Base-by-base conservation (phyloP, 2,329 filamentous ascomycete species). In the Blastomyces emzantsi region DNA sequence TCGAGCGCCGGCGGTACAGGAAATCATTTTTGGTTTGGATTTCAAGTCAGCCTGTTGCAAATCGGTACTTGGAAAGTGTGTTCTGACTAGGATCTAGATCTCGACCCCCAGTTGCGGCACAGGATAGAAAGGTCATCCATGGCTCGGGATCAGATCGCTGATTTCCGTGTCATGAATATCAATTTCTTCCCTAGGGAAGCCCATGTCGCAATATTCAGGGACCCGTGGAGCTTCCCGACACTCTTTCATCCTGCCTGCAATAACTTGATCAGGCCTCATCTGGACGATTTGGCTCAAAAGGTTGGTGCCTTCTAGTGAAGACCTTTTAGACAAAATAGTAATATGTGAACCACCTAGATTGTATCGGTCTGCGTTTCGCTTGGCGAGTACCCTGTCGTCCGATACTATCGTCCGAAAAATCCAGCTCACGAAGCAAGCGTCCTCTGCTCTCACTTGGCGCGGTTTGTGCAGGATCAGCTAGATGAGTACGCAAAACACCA, bases 171-270 rank as follows among this genome's bases (percentile, higher is more conserved):
- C 4, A 80, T 97, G 63, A 90, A 92, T 62, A 85, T 96, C 73
- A 90, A 97, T 75, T 99, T 88, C 75, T 93, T 87, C 73, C 92
- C 94, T 6, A 86, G 91, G 71, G 94, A 99, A 78, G 94, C 92
- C 7, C 90, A 95, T 70, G 79, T 99, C 51, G 82, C 97, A 70
- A 96, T 91, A 0, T 97, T 99, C 71, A 83, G 90, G 72, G 93
- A 99, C 73, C 93, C 94, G 0, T 96, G 89, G 87, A 97, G 93
- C 77, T 99, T 99, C 72, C 92, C 92, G 0, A 84, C 92, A 61
- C 81, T 99, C 64, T 99, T 89, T 77, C 93, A 99, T 73, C 93
- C 93, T 0, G 85, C 84, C 62, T 97, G 94, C 78, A 96, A 96
- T 75, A 83, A 86, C 67, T 79, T 97, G 54, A 88, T 99, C 51